phyloP scores from a whole-genome alignment of 1,284 basidiomycete genomes.

The Cystobasidiaceae sp. region DNA sequence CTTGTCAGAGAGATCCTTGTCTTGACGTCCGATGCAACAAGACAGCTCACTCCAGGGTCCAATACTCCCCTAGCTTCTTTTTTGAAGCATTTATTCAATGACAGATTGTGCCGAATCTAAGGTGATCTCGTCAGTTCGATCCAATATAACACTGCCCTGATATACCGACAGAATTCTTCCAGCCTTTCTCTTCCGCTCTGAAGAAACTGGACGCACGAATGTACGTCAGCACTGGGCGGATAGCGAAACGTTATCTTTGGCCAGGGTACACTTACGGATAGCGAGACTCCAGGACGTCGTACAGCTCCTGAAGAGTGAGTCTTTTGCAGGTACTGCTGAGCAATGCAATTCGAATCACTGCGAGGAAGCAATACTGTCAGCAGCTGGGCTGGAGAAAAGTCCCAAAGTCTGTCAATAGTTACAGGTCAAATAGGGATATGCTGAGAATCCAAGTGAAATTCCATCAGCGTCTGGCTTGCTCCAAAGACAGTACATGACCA shows the following conservation, averaged over 20 bases:
- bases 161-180: constrained; percentile 43
- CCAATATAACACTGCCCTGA: background rate
- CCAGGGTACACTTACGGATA: constrained; percentile 13
- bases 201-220: constrained; percentile 33
- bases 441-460: background rate
- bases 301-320: constrained; percentile 30
- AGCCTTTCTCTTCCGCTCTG: constrained; percentile 45
- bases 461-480: background rate
- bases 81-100: constrained; percentile 73
- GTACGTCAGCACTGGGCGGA: background rate
- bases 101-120: constrained; percentile 77
- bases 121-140: background rate
- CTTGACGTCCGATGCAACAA: background rate
- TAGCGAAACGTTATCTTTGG: background rate
- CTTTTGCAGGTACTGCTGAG: constrained; percentile 4
- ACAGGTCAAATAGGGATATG: constrained; percentile 30
- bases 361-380: background rate
- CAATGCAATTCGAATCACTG: constrained; percentile 31
- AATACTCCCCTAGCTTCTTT: constrained; percentile 57
- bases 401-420: background rate
- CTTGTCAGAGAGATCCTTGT: no score
- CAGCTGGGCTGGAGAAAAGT: background rate
- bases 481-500: background rate
- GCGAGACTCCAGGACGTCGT: constrained; percentile 7
- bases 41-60: constrained; percentile 26